Percentiles rank a stretch among this genome's conserved stretches.
Evolutionary conservation across 2,329 filamentous ascomycete genomes (phyloP).

Genomic region (Aspergillus chevalieri): DNA sequence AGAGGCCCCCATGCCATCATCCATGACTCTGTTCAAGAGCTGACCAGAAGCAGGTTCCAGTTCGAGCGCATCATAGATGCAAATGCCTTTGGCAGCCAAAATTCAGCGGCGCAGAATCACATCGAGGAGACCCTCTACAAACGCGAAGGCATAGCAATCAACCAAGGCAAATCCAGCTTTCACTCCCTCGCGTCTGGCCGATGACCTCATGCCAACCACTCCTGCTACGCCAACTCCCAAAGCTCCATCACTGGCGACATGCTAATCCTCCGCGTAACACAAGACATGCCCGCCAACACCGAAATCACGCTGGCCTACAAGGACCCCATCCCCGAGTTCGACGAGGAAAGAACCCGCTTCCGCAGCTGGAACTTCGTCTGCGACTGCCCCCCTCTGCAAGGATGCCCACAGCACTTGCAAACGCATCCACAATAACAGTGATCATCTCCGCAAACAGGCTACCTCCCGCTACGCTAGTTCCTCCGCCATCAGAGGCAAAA

Average conservation of each 20-base stretch:
- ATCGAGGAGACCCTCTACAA: not conserved
- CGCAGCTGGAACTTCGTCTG: conserved; percentile 22
- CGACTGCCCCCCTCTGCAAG: conserved; percentile 16
- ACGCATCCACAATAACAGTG: not conserved
- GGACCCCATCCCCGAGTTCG: conserved; percentile 6
- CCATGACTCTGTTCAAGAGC: not conserved
- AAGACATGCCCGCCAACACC: conserved; percentile 37
- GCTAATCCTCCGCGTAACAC: conserved; percentile 44
- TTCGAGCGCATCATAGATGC: conserved; percentile 37
- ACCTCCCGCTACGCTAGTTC: not conserved
- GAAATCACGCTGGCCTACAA: conserved; percentile 45
- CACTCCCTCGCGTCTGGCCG: conserved; percentile 41
- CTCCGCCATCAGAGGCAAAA: conserved; percentile 1
- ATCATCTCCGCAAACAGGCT: not conserved
- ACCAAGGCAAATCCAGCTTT: not conserved
- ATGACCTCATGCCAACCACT: conserved; percentile 49
- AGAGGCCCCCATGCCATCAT: not conserved
- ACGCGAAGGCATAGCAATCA: not conserved
- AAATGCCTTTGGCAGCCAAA: conserved; percentile 41
- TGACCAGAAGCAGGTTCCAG: conserved; percentile 38
- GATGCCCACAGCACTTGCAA: conserved; percentile 6
- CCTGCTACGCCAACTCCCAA: conserved; percentile 43
- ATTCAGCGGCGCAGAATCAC: conserved; percentile 10
- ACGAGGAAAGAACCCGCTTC: conserved; percentile 1
- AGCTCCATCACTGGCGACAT: conserved; percentile 52